These are phyloP conservation scores for Citrus inodora DNA, from an alignment of 345 rosid species.

Conservation along the genomic window DNA sequence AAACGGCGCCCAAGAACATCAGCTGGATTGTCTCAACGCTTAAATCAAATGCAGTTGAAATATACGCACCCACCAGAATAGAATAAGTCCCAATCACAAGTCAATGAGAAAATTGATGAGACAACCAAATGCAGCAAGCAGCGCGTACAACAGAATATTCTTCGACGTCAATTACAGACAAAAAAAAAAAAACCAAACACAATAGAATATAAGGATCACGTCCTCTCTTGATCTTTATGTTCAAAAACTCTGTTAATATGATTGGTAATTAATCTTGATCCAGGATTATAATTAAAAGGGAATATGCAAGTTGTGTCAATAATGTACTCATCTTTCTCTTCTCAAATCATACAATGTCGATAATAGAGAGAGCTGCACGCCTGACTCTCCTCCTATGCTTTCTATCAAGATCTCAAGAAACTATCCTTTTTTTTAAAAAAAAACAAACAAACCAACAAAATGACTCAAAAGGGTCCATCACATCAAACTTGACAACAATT, in stretches of 20 bases:
- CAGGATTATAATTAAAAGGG: no score
- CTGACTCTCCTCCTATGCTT: background rate
- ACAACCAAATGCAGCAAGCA: background rate
- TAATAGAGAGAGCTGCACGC: no score
- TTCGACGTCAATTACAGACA: background rate
- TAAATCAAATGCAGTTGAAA: no score
- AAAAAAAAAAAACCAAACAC: background rate
- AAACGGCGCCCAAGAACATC: no score
- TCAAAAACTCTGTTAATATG: no score
- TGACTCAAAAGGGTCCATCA: background rate
- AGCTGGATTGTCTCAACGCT: no score
- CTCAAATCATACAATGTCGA: background rate
- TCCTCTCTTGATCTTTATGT: no score
- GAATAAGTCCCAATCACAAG: background rate
- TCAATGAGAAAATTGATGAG: background rate
- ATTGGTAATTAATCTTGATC: no score
- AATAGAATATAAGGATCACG: no score
- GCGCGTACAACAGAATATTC: background rate
- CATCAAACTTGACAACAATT: background rate
- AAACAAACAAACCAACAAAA: background rate
- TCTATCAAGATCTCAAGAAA: background rate
- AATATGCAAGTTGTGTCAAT: background rate
- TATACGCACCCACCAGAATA: no score
- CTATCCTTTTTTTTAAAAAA: background rate
- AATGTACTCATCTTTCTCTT: background rate